Percentiles rank a stretch among this genome's conserved stretches.
Conservation (phyloP, 1,284 basidiomycete species). For the Ustilago bromivora region DNA sequence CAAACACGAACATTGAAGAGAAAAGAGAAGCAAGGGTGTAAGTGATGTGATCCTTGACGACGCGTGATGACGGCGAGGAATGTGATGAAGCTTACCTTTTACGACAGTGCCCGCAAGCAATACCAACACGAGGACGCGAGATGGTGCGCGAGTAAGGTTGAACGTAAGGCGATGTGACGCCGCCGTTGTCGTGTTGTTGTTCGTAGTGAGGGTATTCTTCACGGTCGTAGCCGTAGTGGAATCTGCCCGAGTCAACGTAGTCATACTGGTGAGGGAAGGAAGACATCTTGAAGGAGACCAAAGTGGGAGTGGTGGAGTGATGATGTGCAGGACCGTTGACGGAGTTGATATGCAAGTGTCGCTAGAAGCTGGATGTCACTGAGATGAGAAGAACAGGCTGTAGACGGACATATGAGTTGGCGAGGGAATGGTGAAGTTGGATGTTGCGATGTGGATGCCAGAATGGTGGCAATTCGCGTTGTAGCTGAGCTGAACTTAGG, state of each 20-base stretch:
- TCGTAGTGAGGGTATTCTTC: constrained; percentile 1
- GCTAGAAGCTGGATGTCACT: constrained; percentile 8
- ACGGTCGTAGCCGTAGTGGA: constrained; percentile 17
- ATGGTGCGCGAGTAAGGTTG: constrained; percentile 9
- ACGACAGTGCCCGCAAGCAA: constrained; percentile 39
- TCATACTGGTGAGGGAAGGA: not conserved
- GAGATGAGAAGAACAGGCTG: not conserved
- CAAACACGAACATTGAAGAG: not conserved
- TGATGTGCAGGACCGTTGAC: not conserved
- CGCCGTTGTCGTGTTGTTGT: constrained; percentile 1
- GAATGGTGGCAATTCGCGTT: not conserved
- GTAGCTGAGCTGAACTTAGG: constrained; percentile 1
- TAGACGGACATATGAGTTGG: not conserved
- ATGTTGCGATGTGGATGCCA: not conserved
- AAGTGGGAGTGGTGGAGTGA: not conserved
- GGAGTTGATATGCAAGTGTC: not conserved
- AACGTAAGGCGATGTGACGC: constrained; percentile 6
- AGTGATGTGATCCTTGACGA: constrained; percentile 16
- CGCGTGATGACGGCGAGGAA: constrained; percentile 3
- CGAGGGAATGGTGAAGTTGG: not conserved
- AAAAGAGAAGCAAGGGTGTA: not conserved
- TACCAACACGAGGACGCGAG: constrained; percentile 26
- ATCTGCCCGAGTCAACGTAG: not conserved
- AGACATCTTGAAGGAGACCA: constrained; percentile 1
- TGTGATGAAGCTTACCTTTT: constrained; percentile 17